Base-by-base conservation (phyloP, 371 early-diverging fungal species). In the Mortierella sp. region DNA sequence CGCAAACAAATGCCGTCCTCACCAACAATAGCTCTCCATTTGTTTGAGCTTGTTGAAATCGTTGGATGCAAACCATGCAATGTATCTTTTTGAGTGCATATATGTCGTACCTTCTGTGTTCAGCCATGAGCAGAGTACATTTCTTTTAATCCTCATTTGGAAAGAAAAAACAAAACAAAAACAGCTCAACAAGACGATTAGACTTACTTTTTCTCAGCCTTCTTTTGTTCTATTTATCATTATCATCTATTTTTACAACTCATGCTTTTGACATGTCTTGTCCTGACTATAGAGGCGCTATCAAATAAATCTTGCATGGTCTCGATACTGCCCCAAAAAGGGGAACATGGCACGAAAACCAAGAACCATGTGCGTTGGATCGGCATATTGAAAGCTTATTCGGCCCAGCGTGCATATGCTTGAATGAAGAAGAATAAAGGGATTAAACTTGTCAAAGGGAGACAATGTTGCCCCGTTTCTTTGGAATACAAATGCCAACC, bases 201-300 rank as follows among this genome's bases (percentile, higher is more conserved):
- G n/a, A 9, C 58, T 8, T 53, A 15, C n/a, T 24, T 53, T 19
- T 53, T 24, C 19, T 53, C 19, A 8, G 8, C 28, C 38, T 60
- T 60, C 45, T 32, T 63, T 63, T 3, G 62, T 8, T 33, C 24
- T 32, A 32, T n/a, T 38, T 5, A 19, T 59, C 9, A 8, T 6
- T 9, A 59, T 59, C 40, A n/a, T 59, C 41, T 59, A 38, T 59
- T 59, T 59, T 59, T 59, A 38, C 50, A 50, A 3, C n/a, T n/a
- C 50, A 50, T n/a, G 50, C 50, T 50, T 50, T 16, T 16, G n/a
- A n/a, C 15, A 10, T 43, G 43, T 43, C 43, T 10, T 43, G 43
- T 10, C 36, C 36, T 36, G 15, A 28, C 28, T 28, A 9, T n/a
- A n/a, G n/a, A 43, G 43, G 43, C n/a, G 50, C 50, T 28, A 55